Conservation (phyloP, 2,329 filamentous ascomycete species). For the Tolypocladium amazonense region DNA sequence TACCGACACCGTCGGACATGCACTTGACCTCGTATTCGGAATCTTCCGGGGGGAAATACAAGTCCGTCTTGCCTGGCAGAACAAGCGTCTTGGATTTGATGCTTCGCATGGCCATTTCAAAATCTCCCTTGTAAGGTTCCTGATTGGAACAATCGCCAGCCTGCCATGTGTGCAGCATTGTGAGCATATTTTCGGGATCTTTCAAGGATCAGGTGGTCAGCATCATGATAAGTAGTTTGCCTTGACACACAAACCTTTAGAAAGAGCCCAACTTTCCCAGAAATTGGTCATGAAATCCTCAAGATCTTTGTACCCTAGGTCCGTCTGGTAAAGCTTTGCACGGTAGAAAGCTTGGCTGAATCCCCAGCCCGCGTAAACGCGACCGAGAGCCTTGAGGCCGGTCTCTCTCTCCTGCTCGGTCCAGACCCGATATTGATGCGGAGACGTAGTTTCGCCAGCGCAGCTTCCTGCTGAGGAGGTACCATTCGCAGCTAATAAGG, state of each 20-base stretch:
- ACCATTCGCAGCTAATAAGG: slow-evolving; percentile 29
- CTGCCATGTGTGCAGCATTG: slow-evolving; percentile 74
- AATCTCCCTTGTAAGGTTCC: slow-evolving; percentile 56
- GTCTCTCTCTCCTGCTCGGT: slow-evolving; percentile 28
- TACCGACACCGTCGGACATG: slow-evolving; percentile 22
- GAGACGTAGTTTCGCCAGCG: slow-evolving; percentile 15
- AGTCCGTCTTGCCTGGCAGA: slow-evolving; percentile 60
- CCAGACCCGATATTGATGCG: slow-evolving; percentile 13
- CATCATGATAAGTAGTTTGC: not conserved
- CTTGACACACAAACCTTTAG: slow-evolving; percentile 31
- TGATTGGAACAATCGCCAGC: slow-evolving; percentile 59
- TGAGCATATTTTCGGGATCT: slow-evolving; percentile 64
- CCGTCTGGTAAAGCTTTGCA: slow-evolving; percentile 54
- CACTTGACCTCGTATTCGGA: slow-evolving; percentile 59
- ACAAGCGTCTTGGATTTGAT: slow-evolving; percentile 67
- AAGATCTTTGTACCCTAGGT: slow-evolving; percentile 53
- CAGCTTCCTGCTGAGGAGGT: slow-evolving; percentile 38
- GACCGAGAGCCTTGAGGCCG: slow-evolving; percentile 57
- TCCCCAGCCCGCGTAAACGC: slow-evolving; percentile 74
- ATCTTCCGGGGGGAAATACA: slow-evolving; percentile 76
- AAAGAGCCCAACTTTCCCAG: slow-evolving; percentile 66
- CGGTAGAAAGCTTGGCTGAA: slow-evolving; percentile 73
- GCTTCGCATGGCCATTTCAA: slow-evolving; percentile 51
- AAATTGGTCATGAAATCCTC: slow-evolving; percentile 67
- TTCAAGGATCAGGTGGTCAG: not conserved